Base-by-base conservation (phyloP, 129 eudicot genomes). In the Saposhnikovia divaricata region DNA sequence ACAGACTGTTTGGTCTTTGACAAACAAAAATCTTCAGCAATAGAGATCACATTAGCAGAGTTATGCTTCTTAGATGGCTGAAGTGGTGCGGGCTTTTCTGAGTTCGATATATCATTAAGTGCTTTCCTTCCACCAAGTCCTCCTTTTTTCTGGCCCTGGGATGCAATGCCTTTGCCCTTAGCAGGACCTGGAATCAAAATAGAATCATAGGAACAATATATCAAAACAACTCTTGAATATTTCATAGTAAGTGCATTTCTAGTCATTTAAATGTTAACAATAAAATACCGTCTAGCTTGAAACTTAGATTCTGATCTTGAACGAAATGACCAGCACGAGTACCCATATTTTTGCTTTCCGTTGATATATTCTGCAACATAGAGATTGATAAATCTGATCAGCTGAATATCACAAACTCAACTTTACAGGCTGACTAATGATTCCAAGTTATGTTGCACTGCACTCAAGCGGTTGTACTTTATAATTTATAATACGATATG, bases 81-180 rank as follows among this genome's bases (percentile, higher is more conserved):
- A 18, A 84, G 82, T 82, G 81, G 83, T 37, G 87, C 84, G 55
- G 96, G 85, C 66, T 89, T 89, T 34, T 84, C 88, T 0, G 97
- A 86, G 80, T 92, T 92, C 31, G 97, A 89, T 79, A 92, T 87
- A 74, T 92, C 97, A 55, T 88, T 85, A 42, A 89, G 92, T 4
- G 94, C 92, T 87, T 84, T 92, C 83, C 97, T 92, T 82, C 85
- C 91, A 74, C 84, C 87, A 83, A 86, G 83, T 66, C 86, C 87
- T 66, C 85, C 86, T 38, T 79, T 87, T 74, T 84, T 87, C 18
- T 46, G 77, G 25, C 80, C 77, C 80, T 77, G 84, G 13, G 85
- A 45, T 46, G 63, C 75, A 84, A 78, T 80, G 83, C 69, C 70
- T 70, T 84, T 84, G 50, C 82, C 83, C 69, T 79, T 84, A 27